Conservation (phyloP, 1,284 basidiomycete genomes). For the Testicularia cyperi region DNA sequence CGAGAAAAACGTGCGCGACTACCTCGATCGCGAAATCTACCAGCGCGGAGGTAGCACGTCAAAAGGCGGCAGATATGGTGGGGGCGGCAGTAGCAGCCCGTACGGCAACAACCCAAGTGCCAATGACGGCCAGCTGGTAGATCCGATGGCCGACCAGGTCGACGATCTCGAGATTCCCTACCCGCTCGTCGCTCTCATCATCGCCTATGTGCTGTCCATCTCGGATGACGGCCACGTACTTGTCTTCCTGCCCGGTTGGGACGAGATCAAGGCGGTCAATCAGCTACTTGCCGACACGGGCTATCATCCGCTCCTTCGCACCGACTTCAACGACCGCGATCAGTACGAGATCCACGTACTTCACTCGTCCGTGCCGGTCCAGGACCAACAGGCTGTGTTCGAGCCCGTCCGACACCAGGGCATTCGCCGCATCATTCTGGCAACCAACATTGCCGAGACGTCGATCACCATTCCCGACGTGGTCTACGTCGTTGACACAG, state of each 20-base stretch:
- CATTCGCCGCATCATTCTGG: conserved; percentile 76
- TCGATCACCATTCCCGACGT: conserved; percentile 89
- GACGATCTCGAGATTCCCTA: conserved; percentile 81
- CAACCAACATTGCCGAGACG: conserved; percentile 93
- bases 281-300: conserved; percentile 67
- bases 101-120: conserved; percentile 1
- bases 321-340: conserved; percentile 45
- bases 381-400: conserved; percentile 88
- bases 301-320: conserved; percentile 62
- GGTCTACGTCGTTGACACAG: conserved; percentile 89
- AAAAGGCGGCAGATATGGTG: no score
- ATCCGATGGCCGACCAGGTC: conserved; percentile 59
- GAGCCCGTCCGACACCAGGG: conserved; percentile 63
- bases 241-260: conserved; percentile 89
- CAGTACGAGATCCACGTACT: conserved; percentile 80
- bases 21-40: conserved; percentile 70
- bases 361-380: conserved; percentile 85
- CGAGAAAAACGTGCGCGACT: conserved; percentile 76
- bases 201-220: conserved; percentile 74
- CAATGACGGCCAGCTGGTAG: conserved; percentile 39
- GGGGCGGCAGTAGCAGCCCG: conserved; percentile 6
- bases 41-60: conserved; percentile 22
- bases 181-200: conserved; percentile 77
- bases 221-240: conserved; percentile 85
- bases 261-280: conserved; percentile 83